Evolutionary conservation across 805 yeast genomes (phyloP).

Genomic region (Clavispora carvajalis): DNA sequence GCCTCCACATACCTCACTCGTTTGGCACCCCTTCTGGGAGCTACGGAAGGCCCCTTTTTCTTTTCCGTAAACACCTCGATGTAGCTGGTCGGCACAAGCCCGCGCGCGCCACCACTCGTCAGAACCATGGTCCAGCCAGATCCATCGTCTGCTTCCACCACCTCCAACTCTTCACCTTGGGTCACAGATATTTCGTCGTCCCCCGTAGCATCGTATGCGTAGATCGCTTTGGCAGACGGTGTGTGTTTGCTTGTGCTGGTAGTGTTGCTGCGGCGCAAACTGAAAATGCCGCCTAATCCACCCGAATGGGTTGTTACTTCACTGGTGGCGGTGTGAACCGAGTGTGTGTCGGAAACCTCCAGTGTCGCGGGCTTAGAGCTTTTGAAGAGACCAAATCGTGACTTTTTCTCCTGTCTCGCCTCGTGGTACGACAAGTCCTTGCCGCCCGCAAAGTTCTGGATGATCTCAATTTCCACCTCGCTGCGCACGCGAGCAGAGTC

Average conservation of each 20-base stretch:
- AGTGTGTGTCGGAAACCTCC: constrained; percentile 20
- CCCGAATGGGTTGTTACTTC: constrained; percentile 21
- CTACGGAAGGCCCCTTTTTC: constrained; percentile 71
- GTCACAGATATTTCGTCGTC: constrained; percentile 65
- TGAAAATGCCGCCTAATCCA: constrained; percentile 27
- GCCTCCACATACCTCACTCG: constrained; percentile 61
- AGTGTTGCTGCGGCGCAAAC: constrained; percentile 31
- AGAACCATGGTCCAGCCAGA: constrained; percentile 83
- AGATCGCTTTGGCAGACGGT: constrained; percentile 48
- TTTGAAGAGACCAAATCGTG: constrained; percentile 52
- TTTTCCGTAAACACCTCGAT: constrained; percentile 37
- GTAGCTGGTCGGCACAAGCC: constrained; percentile 84
- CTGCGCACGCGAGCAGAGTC: constrained; percentile 70
- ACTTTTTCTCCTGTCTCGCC: constrained; percentile 48
- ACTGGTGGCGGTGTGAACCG: constrained; percentile 31
- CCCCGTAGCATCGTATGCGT: constrained; percentile 62
- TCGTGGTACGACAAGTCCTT: constrained; percentile 59
- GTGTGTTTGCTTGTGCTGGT: constrained; percentile 13
- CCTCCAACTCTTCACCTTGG: constrained; percentile 56
- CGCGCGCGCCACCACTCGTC: constrained; percentile 40
- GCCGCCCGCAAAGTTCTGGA: constrained; percentile 78
- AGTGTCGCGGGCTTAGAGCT: constrained; percentile 3
- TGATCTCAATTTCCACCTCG: constrained; percentile 87
- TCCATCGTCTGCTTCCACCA: constrained; percentile 73
- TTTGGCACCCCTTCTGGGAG: constrained; percentile 71